Percentiles rank a stretch among this genome's conserved stretches.
phyloP scores from a whole-genome alignment of 106 monocot genomes.

The Amphibolis antarctica region DNA sequence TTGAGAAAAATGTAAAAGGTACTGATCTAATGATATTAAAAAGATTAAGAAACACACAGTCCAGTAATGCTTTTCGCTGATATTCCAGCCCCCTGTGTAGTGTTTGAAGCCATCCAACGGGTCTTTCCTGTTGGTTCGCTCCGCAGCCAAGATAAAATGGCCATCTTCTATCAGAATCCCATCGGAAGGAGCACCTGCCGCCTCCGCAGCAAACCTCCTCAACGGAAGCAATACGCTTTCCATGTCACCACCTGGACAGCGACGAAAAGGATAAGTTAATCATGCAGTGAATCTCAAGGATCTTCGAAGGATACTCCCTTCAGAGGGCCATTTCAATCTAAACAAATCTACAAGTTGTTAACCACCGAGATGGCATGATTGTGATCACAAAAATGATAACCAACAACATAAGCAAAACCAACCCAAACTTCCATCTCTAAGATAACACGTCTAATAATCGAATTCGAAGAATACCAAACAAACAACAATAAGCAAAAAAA shows the following conservation, averaged over 20 bases:
- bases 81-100: constrained; percentile 92
- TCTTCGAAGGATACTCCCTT: no score
- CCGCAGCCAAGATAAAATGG: constrained; percentile 53
- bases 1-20: no score
- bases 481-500: no score
- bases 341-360: no score
- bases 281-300: no score
- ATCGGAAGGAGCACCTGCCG: background rate
- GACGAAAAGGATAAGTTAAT: background rate
- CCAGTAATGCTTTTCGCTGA: constrained; percentile 77
- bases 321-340: no score
- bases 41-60: constrained; percentile 42
- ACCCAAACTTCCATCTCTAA: no score
- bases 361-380: no score
- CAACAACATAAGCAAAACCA: no score
- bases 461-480: no score
- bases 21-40: background rate
- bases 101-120: constrained; percentile 41
- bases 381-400: no score
- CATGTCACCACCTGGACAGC: background rate
- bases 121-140: constrained; percentile 59
- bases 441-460: no score
- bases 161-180: constrained; percentile 11
- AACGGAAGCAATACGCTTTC: constrained; percentile 11
- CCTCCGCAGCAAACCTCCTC: constrained; percentile 38